Evolutionary conservation across 805 yeast genomes (phyloP), one percentile per base, ranked within the genome.

Genomic region (Yarrowia bubula): DNA sequence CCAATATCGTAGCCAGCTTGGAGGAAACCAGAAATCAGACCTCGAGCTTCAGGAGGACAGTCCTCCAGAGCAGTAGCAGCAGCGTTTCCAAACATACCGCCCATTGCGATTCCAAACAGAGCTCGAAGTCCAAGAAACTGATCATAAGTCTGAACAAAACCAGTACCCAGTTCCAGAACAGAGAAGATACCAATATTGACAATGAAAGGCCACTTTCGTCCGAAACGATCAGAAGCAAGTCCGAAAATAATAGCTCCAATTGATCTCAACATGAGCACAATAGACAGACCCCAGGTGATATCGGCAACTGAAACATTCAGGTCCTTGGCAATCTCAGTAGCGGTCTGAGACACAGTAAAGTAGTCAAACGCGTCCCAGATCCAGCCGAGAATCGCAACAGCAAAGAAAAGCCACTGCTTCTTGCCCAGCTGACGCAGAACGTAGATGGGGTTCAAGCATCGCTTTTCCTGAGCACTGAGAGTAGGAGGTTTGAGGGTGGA

Each of bases 1-100:
- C 92, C 92, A 68, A 87, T 79, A 10, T 88, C 87, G 69, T 87
- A 90, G 67, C 96, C 96, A 73, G 89, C 88, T 75, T 90, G 96
- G 72, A 90, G 83, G 46, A 89, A 74, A 57, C 92, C 92, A 15
- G 87, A 83, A 32, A 88, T 72, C 50, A 86, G 75, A 43, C 89
- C 88, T 70, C 88, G 80, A 13, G 90, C 84, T 33, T 75, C 77
- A 1, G 73, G 73, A 0, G 90, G 90, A 58, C 85, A 80, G 70
- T 86, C 88, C 69, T 86, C 89, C 37, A 88, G 78, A 8, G 91
- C 86, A 6, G 86, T 84, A 9, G 88, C 87, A 31, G 87, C 82
- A 39, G 86, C 83, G 66, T 84, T 82, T 41, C 89, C 90, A 71
- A 81, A 87, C 63, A 86, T 76, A 62, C 90, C 91, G 46, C 91